Conservation (phyloP, 1,284 basidiomycete genomes). For the Apiotrichum mycotoxinovorans region DNA sequence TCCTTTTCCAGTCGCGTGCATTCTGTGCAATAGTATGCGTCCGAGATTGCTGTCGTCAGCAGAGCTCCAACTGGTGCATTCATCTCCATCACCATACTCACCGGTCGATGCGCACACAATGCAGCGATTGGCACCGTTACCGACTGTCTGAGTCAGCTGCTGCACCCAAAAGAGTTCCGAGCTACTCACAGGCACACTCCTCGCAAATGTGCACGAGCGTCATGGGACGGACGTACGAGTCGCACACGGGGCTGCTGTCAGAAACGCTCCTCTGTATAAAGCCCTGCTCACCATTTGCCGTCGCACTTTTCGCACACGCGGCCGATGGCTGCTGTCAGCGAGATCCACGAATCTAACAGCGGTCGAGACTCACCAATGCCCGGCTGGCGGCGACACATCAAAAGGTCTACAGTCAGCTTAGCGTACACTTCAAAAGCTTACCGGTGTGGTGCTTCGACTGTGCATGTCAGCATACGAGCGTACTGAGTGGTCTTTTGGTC, state of each 20-base stretch:
- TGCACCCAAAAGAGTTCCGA: conserved; percentile 7
- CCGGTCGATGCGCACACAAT: conserved; percentile 94
- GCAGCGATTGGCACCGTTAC: conserved; percentile 92
- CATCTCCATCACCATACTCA: conserved; percentile 49
- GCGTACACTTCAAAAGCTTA: conserved; percentile 44
- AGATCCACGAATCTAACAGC: too few species aligned
- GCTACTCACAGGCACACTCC: conserved; percentile 79
- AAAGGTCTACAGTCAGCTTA: conserved; percentile 62
- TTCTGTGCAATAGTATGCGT: conserved; percentile 95
- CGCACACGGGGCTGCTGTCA: conserved; percentile 81
- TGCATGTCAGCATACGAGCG: conserved; percentile 13
- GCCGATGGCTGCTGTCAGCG: conserved; percentile 70
- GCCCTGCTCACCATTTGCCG: conserved; percentile 83
- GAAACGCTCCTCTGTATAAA: background rate
- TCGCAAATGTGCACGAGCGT: conserved; percentile 97
- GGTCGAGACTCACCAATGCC: conserved; percentile 73
- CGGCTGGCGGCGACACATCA: conserved; percentile 94
- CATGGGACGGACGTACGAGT: conserved; percentile 97
- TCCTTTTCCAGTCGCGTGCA: conserved; percentile 97
- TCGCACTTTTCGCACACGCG: conserved; percentile 98
- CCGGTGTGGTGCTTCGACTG: conserved; percentile 88
- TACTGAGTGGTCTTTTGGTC: background rate
- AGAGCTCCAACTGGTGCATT: background rate
- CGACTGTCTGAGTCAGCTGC: conserved; percentile 54
- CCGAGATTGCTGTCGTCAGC: conserved; percentile 71